Evolutionary conservation across 345 rosid species (phyloP).

Genomic region (Iberis pinnata): DNA sequence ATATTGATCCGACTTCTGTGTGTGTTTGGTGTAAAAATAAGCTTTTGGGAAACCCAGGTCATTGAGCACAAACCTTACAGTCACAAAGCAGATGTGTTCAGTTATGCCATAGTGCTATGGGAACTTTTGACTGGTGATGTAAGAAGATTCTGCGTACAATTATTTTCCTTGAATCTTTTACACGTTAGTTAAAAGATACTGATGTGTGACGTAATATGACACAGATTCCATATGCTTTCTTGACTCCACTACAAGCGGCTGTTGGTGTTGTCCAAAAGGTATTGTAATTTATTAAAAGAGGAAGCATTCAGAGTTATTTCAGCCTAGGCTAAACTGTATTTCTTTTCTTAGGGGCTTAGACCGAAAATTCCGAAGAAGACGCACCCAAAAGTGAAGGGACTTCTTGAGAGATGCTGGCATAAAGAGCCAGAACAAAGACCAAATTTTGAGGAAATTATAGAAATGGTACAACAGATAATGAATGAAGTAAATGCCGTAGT

Average conservation of each 20-base stretch:
- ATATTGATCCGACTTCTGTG: background rate
- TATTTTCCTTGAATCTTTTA: background rate
- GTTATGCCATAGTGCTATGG: slow-evolving; percentile 87
- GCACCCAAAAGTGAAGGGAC: slow-evolving; percentile 57
- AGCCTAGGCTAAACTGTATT: slow-evolving; percentile 13
- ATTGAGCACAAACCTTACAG: slow-evolving; percentile 88
- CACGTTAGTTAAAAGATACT: background rate
- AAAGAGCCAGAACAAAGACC: slow-evolving; percentile 80
- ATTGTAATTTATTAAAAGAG: background rate
- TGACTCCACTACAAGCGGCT: slow-evolving; percentile 91
- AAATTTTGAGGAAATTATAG: slow-evolving; percentile 59
- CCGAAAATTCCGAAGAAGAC: slow-evolving; percentile 78
- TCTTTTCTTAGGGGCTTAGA: slow-evolving; percentile 44
- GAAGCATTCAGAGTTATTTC: background rate
- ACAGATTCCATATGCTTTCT: slow-evolving; percentile 74
- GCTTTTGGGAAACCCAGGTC: slow-evolving; percentile 47
- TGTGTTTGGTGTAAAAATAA: background rate
- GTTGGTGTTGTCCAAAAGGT: slow-evolving; percentile 95
- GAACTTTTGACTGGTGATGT: slow-evolving; percentile 94
- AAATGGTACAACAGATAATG: slow-evolving; percentile 55
- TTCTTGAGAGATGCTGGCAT: slow-evolving; percentile 85
- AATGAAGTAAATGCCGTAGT: slow-evolving; percentile 47
- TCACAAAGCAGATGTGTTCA: slow-evolving; percentile 91
- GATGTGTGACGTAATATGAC: slow-evolving; percentile 6
- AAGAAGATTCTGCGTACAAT: slow-evolving; percentile 22